Evolutionary conservation across 441 rosid genomes (phyloP), one percentile per base, ranked within the genome.

Genomic region (Macaranga tanarius): DNA sequence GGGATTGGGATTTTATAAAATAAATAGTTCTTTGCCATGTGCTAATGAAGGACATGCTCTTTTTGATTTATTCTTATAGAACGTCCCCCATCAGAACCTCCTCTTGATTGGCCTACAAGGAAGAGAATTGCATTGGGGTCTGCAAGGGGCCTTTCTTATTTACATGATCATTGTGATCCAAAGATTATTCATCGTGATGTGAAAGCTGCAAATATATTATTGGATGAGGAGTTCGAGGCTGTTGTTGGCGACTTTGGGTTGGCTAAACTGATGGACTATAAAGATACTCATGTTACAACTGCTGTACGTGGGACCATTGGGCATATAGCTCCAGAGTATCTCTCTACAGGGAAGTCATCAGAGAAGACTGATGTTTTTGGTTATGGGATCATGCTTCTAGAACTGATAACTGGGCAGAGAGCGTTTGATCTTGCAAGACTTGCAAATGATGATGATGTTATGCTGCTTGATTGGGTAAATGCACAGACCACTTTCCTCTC

Each of bases 301-400:
- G 93, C 91, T 7, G 93, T 92, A 40, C 88, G 91, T 44, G 97
- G 97, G 50, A 92, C 93, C 19, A 84, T 87, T 19, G 93, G 97
- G 23, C 95, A 92, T 71, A 92, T 92, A 42, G 95, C 93, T 62
- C 97, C 95, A 0, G 97, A 92, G 59, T 92, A 92, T 82, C 91
- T 92, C 62, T 88, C 92, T 3, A 90, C 97, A 0, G 95, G 97
- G 12, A 89, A 85, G 68, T 92, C 93, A 1, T 92, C 97, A 0
- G 97, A 92, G 85, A 92, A 92, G 76, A 92, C 93, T 22, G 97
- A 92, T 72, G 97, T 92, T 62, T 92, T 90, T 57, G 97, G 93
- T 5, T 92, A 90, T 62, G 97, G 97, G 22, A 90, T 92, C 74
- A 88, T 92, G 95, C 95, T 92, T 69, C 73, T 92, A 0, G 95